Conservation (phyloP, 306 rosid genomes). For the Cucumis hystrix region DNA sequence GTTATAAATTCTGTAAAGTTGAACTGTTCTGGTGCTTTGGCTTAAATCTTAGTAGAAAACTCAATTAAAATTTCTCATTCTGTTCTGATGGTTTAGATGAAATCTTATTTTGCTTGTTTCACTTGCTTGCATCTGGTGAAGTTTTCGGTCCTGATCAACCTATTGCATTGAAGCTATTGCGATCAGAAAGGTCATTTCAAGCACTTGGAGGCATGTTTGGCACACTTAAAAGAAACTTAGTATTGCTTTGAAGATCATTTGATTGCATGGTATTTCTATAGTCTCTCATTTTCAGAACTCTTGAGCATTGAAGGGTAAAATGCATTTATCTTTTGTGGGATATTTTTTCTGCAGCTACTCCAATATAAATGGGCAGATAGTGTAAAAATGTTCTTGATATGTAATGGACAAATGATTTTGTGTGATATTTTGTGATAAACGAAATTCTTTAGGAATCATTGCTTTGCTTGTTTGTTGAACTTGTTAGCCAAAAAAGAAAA, state of each 20-base stretch:
- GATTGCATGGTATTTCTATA: not conserved
- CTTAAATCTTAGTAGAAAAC: not conserved
- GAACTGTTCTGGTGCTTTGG: not conserved
- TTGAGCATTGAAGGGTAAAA: not conserved
- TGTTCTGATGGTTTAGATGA: not conserved
- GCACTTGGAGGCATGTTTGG: constrained; percentile 74
- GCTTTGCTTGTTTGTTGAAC: no score
- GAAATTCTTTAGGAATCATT: no score
- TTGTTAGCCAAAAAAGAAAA: no score
- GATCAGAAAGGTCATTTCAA: constrained; percentile 79
- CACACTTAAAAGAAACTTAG: not conserved
- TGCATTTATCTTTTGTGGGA: no score
- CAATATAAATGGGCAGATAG: no score
- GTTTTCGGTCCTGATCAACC: constrained; percentile 96
- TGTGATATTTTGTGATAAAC: no score
- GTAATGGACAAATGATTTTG: no score
- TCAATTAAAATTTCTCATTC: not conserved
- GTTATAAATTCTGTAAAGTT: not conserved
- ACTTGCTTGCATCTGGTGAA: constrained; percentile 88
- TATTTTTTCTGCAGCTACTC: no score
- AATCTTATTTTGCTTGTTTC: constrained; percentile 21
- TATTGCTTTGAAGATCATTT: not conserved
- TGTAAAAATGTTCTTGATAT: no score
- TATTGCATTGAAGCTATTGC: constrained; percentile 70
- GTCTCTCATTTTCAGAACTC: no score